Evolutionary conservation across 2,329 filamentous ascomycete species (phyloP), one percentile per base, ranked within the genome.

Genomic region (Nectriaceae sp.): DNA sequence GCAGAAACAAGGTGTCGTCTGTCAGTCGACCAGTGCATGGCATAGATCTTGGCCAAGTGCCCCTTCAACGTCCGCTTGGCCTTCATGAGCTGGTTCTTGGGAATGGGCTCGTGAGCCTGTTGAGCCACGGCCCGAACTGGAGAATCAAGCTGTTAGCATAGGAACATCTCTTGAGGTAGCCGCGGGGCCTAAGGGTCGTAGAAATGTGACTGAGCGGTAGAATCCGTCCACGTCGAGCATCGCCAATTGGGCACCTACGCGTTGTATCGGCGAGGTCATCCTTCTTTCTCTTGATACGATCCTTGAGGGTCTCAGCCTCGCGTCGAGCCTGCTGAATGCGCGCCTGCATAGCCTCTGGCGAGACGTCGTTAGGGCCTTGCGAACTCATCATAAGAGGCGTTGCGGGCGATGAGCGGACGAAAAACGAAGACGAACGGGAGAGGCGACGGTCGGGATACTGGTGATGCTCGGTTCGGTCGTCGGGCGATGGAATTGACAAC

Each of bases 1-100:
- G 94, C 94, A 11, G 94, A 97, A 44, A 99, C 94, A 53, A 97
- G 84, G 74, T 97, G 94, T 73, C 94, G 87, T 68, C 94, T 86
- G 75, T 99, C 94, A 57, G 94, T 99, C 26, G 94, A 97, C 94
- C 94, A 99, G 79, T 99, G 94, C 94, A 99, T 99, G 65, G 94
- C 94, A 74, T 99, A 99, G 66, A 99, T 99, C 78, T 99, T 99
- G 65, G 94, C 94, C 60, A 99, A 77, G 80, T 99, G 94, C 59
- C 94, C 94, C 78, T 97, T 97, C 60, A 99, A 81, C 42, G 92
- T 97, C 65, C 91, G 89, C 78, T 96, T 94, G 57, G 93, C 89
- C 81, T 94, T 96, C 94, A 99, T 97, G 69, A 93, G 83, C 69
- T 85, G 82, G 73, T 95, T 94, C 73, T 89, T 88, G 57, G 93